Percentiles rank a stretch among this genome's conserved stretches.
Conservation (phyloP, 2,329 filamentous ascomycete species). For the Fusarium buxicola region DNA sequence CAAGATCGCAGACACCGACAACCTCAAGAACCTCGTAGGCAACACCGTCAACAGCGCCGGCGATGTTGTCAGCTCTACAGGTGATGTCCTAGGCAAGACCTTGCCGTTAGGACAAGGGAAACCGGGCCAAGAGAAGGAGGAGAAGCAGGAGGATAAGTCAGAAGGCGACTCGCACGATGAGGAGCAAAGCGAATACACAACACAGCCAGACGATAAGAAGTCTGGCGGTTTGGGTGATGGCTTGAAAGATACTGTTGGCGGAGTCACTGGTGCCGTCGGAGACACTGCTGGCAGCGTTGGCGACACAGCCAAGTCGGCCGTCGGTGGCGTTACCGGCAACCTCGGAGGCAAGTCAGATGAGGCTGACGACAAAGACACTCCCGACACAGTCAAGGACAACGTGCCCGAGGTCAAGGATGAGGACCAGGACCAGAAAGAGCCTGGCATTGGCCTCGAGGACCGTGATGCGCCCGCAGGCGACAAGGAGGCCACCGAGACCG, state of each 20-base stretch:
- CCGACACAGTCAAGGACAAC: conserved; percentile 26
- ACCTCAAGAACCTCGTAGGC: conserved; percentile 56
- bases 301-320: conserved; percentile 25
- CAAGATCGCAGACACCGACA: conserved; percentile 54
- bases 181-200: conserved; percentile 55
- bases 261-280: conserved; percentile 22
- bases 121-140: conserved; percentile 42
- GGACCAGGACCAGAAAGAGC: conserved; percentile 23
- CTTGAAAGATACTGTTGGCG: conserved; percentile 17
- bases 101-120: conserved; percentile 45
- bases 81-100: conserved; percentile 58
- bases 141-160: conserved; percentile 46
- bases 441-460: conserved; percentile 33
- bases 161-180: conserved; percentile 37
- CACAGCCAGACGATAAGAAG: conserved; percentile 51
- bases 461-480: conserved; percentile 26
- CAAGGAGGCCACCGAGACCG: conserved; percentile 23
- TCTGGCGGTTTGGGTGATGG: conserved; percentile 47
- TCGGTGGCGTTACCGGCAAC: conserved; percentile 37
- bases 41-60: conserved; percentile 53
- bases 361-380: conserved; percentile 32
- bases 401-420: conserved; percentile 21
- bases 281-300: conserved; percentile 20
- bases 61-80: conserved; percentile 51
- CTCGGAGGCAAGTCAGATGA: conserved; percentile 33